A percentile compares a stretch with the other conserved stretches of the same genome.
These are phyloP conservation scores for Penicillium sp. DNA, from an alignment of 2,329 filamentous ascomycete species.

Conservation along the genomic window DNA sequence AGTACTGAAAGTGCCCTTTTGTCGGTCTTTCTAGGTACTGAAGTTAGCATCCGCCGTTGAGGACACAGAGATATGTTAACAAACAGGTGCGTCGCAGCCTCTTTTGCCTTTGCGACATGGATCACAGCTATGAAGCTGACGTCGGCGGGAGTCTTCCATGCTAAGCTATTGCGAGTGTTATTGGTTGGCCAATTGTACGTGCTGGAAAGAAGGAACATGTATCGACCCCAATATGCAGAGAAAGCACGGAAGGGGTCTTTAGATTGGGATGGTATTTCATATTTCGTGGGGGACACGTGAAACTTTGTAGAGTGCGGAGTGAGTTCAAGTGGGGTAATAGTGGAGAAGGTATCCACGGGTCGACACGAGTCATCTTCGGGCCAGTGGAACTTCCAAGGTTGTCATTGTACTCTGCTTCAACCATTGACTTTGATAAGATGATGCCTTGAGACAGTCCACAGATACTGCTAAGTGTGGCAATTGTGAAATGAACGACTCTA, in stretches of 20 bases:
- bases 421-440: neutral
- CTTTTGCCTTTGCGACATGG: slow-evolving; percentile 47
- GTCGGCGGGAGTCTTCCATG: slow-evolving; percentile 14
- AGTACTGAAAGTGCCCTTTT: slow-evolving; percentile 11
- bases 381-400: neutral
- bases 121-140: slow-evolving; percentile 41
- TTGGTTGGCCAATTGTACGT: no score
- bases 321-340: neutral
- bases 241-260: neutral
- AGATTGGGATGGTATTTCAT: neutral
- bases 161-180: neutral
- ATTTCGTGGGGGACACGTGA: neutral
- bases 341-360: neutral
- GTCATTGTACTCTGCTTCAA: neutral
- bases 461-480: neutral
- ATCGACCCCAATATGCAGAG: neutral
- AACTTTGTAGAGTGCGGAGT: neutral
- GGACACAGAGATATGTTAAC: neutral
- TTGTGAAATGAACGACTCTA: no score
- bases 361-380: neutral
- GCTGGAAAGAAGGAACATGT: no score
- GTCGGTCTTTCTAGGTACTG: slow-evolving; percentile 10
- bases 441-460: no score
- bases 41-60: neutral
- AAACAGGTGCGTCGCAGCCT: slow-evolving; percentile 40